Conservation (phyloP, 202 grass and related monocot species). For the Setaria viridis region DNA sequence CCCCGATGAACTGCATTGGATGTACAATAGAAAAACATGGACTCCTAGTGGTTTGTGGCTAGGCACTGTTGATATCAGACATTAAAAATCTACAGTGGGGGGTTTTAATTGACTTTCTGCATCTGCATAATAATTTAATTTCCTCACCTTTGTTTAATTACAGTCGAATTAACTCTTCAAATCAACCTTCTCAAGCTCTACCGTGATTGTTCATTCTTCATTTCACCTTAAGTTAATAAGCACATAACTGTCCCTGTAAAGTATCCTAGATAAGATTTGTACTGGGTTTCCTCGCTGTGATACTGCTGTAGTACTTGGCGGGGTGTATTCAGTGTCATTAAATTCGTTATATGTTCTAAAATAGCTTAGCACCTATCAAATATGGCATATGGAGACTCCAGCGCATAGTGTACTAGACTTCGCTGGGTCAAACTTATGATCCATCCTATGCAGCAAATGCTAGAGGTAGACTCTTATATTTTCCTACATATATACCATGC, state of each 20-base stretch:
- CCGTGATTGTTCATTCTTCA: background rate
- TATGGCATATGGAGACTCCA: slow-evolving; percentile 25
- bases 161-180: background rate
- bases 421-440: background rate
- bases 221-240: background rate
- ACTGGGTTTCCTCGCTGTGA: background rate
- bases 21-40: slow-evolving; percentile 48
- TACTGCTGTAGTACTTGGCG: background rate
- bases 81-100: background rate
- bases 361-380: background rate
- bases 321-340: slow-evolving; percentile 25
- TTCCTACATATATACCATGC: background rate
- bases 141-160: background rate
- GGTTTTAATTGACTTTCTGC: background rate
- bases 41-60: slow-evolving; percentile 10
- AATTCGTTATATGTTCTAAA: background rate
- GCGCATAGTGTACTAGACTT: slow-evolving; percentile 18
- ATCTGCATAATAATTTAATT: background rate
- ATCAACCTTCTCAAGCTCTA: slow-evolving; percentile 1
- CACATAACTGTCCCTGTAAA: background rate
- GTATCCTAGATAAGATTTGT: background rate
- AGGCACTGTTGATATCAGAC: background rate
- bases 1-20: slow-evolving; percentile 42
- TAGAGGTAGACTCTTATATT: slow-evolving; percentile 23
- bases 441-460: slow-evolving; percentile 5